phyloP scores from a whole-genome alignment of 306 rosid genomes.

The Calophaca sinica region DNA sequence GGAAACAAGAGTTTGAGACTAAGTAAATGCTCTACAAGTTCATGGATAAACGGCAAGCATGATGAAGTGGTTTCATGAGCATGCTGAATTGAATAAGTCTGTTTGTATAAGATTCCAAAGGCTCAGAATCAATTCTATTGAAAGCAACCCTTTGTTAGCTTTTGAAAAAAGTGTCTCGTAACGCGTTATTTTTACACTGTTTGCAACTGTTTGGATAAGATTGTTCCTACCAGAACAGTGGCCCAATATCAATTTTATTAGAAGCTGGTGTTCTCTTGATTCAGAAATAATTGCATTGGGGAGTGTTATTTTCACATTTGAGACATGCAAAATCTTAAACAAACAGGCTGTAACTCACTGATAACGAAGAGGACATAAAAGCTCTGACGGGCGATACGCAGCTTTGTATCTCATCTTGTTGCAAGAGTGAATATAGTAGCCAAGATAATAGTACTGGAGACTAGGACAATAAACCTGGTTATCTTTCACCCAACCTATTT shows the following conservation, averaged over 20 bases:
- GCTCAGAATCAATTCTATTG: too few relatives aligned
- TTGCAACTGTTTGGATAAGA: too few relatives aligned
- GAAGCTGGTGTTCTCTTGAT: too few relatives aligned
- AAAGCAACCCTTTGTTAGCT: too few relatives aligned
- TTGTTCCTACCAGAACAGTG: too few relatives aligned
- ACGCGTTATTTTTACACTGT: too few relatives aligned
- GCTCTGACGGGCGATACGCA: slow-evolving; percentile 84
- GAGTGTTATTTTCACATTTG: too few relatives aligned
- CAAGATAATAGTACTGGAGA: slow-evolving; percentile 91
- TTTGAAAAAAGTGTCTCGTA: too few relatives aligned
- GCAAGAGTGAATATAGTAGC: slow-evolving; percentile 94
- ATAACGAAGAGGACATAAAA: slow-evolving; percentile 91
- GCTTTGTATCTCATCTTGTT: slow-evolving; percentile 98
- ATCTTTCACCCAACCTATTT: slow-evolving; percentile 89
- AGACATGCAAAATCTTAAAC: too few relatives aligned
- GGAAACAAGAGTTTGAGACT: slow-evolving; percentile 27
- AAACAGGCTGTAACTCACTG: slow-evolving; percentile 59
- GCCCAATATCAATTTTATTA: too few relatives aligned
- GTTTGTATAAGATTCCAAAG: too few relatives aligned
- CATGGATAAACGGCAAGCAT: slow-evolving; percentile 31
- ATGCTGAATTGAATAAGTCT: slow-evolving; percentile 35
- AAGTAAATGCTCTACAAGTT: slow-evolving; percentile 27
- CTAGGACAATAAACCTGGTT: slow-evolving; percentile 77
- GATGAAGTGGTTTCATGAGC: slow-evolving; percentile 14
- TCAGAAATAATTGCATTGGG: too few relatives aligned